Evolutionary conservation across 2,329 filamentous ascomycete genomes (phyloP), one percentile per base, ranked within the genome.

Genomic region (Fusarium sacchari): DNA sequence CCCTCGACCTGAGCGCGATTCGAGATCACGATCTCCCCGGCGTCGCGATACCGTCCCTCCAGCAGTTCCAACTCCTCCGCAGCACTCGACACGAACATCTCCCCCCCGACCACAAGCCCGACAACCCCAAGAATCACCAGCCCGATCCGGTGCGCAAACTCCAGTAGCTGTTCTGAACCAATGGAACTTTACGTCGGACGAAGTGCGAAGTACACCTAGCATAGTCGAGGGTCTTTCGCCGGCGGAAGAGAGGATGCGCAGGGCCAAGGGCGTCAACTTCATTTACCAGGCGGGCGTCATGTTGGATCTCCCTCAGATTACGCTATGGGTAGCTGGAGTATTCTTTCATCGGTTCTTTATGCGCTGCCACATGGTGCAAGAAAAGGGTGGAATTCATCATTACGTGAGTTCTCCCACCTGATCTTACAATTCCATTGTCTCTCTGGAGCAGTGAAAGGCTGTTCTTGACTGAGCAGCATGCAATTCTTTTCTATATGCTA

Each of bases 301-400:
- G 85, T 89, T 98, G 59, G 96, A 97, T 80, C 86, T 98, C 56
- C 96, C 96, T 18, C 95, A 98, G 82, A 90, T 96, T 63, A 98
- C 96, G 0, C 87, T 99, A 46, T 95, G 93, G 83, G 97, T 97
- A 1, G 96, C 96, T 2, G 93, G 94, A 24, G 93, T 97, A 47
- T 98, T 97, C 85, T 95, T 99, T 81, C 96, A 99, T 82, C 91
- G 96, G 37, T 98, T 97, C 82, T 95, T 95, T 81, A 98, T 98
- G 94, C 92, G 95, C 72, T 91, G 88, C 79, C 96, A 91, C 79
- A 92, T 97, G 88, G 91, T 93, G 55, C 89, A 92, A 77, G 89
- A 92, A 78, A 93, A 91, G 72, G 88, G 88, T 70, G 94, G 94
- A 20, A 89, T 97, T 53, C 96, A 98, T 81, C 95, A 97, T 77